Percentiles rank a stretch among this genome's conserved stretches.
Evolutionary conservation across 2,329 filamentous ascomycete genomes (phyloP).

Genomic region (Sporothrix sp.): DNA sequence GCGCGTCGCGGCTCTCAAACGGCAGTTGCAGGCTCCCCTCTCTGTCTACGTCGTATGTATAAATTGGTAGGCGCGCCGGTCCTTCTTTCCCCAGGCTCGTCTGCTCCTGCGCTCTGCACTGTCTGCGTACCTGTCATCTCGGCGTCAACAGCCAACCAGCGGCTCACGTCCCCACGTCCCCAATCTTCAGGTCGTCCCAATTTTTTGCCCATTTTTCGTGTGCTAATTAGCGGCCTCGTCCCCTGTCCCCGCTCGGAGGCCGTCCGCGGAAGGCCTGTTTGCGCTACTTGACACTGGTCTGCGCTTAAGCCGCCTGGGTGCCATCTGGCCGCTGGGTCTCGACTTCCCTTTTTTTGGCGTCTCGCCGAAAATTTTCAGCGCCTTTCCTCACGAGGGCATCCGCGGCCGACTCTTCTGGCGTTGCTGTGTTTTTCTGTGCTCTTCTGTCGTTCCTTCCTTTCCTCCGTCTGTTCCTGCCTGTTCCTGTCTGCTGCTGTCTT

Average conservation of each 20-base stretch:
- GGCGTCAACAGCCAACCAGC: too few species aligned
- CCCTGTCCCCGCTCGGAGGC: background rate
- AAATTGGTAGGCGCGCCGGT: background rate
- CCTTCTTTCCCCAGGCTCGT: background rate
- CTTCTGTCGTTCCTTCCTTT: background rate
- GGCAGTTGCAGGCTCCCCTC: background rate
- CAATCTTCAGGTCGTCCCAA: conserved; percentile 2
- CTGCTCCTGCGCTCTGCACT: background rate
- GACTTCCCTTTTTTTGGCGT: background rate
- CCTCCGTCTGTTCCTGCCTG: background rate
- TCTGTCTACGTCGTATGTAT: background rate
- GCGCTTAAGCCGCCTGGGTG: too few species aligned
- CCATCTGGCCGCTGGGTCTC: too few species aligned
- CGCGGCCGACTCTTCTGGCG: background rate
- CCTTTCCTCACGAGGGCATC: background rate
- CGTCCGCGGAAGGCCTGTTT: too few species aligned
- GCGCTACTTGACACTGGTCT: too few species aligned
- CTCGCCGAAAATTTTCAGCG: background rate
- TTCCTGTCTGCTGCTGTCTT: too few species aligned
- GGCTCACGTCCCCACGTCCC: too few species aligned
- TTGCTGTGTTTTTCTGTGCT: background rate
- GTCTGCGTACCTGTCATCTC: too few species aligned
- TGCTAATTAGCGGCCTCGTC: conserved; percentile 4
- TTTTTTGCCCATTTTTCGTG: too few species aligned
- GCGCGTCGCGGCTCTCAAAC: too few species aligned